Evolutionary conservation across 2,329 filamentous ascomycete genomes (phyloP), one percentile per base, ranked within the genome.

Genomic region (Nothophaeocryptopus gaeumannii): DNA sequence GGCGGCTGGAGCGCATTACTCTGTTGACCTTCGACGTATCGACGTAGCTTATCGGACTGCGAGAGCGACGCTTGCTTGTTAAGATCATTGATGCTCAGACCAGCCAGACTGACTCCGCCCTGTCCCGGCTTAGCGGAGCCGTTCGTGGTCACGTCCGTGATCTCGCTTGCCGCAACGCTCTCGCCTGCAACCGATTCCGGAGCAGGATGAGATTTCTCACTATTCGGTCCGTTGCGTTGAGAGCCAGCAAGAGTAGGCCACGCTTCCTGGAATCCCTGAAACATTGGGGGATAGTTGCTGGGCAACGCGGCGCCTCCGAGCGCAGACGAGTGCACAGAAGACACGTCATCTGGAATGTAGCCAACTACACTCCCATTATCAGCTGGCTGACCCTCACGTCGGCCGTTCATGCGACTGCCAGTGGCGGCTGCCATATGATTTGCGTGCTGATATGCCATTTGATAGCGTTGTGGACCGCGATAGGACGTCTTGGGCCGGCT

Each of bases 291-390:
- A 68, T 92, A 97, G 16, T 89, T 88, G 40, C 85, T 84, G 45
- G 85, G 79, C 32, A 65, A 53, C 13, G 63, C 53, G 32, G 88
- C 87, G 33, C 90, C 90, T 47, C 90, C 90, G 44, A 97, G 82
- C 1, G 90, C 85, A 38, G 90, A 96, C 33, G 92, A 96, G 70
- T 97, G 92, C 39, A 99, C 87, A 2, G 91, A 96, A 8, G 92
- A 97, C 35, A 96, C 90, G 69, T 99, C 93, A 63, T 99, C 93
- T 2, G 92, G 89, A 53, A 99, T 96, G 68, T 95, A 97, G 12
- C 92, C 93, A 62, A 96, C 79, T 67, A 96, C 88, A 2, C 92
- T 97, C 37, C 89, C 88, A 13, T 87, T 83, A 64, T 96, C 92
- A 59, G 78, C 82, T 39, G 72, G 71, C 33, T 64, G 66, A 45